A percentile compares a stretch with the other conserved stretches of the same genome.
phyloP scores from a whole-genome alignment of 139 green algal genomes.

The Chlorokybus atmophyticus region DNA sequence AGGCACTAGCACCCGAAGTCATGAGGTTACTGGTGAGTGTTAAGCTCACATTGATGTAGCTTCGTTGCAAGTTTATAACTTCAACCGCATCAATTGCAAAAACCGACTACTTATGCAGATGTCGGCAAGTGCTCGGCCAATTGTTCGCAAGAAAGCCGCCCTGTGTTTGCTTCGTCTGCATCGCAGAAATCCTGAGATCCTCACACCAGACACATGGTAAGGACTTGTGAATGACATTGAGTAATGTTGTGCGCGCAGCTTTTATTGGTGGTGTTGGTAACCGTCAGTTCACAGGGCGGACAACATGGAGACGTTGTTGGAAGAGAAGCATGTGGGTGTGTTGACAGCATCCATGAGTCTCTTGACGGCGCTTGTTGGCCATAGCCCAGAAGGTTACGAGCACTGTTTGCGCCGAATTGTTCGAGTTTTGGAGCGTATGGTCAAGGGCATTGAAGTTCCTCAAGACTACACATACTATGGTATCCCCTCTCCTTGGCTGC shows the following conservation, averaged over 20 bases:
- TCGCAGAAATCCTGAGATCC: constrained; percentile 66
- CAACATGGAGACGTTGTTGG: constrained; percentile 59
- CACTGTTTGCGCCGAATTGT: constrained; percentile 61
- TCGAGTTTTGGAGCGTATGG: constrained; percentile 63
- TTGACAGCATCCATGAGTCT: constrained; percentile 66
- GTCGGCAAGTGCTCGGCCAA: constrained; percentile 38
- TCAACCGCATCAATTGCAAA: no score
- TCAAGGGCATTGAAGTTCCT: constrained; percentile 51
- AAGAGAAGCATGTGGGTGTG: constrained; percentile 81
- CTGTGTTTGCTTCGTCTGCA: constrained; percentile 86
- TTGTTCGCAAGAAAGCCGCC: constrained; percentile 93
- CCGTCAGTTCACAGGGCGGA: constrained; percentile 24
- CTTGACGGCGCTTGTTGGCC: constrained; percentile 63
- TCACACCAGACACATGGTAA: constrained; percentile 43
- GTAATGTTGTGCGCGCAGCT: no score
- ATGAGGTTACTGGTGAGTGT: constrained; percentile 65
- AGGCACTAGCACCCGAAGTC: constrained; percentile 80
- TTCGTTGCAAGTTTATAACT: no score
- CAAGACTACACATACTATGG: constrained; percentile 97
- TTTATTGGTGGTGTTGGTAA: no score
- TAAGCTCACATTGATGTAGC: no score
- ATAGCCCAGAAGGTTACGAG: constrained; percentile 50
- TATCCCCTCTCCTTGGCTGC: constrained; percentile 93
- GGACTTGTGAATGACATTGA: no score
- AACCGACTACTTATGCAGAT: no score